phyloP scores from a whole-genome alignment of 1,284 basidiomycete species.

The Ceratobasidium sp. region DNA sequence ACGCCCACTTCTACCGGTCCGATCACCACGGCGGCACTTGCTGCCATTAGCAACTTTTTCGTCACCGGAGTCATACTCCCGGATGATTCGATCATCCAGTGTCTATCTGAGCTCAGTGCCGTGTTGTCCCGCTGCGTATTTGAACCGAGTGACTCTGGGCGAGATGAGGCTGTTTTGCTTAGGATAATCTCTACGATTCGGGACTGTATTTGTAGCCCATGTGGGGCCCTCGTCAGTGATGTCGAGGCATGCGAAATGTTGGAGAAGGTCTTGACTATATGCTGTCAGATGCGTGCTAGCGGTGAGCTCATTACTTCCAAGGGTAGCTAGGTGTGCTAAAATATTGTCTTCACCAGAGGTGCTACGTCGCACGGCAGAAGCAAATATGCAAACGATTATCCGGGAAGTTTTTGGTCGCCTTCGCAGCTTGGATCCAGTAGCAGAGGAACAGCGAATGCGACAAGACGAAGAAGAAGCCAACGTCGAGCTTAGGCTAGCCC shows the following conservation, averaged over 20 bases:
- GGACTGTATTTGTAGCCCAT: constrained; percentile 79
- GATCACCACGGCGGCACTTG: constrained; percentile 90
- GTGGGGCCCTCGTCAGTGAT: constrained; percentile 83
- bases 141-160: constrained; percentile 94
- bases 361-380: constrained; percentile 91
- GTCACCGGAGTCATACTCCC: constrained; percentile 78
- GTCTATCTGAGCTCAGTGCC: constrained; percentile 87
- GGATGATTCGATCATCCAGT: constrained; percentile 68
- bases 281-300: constrained; percentile 95
- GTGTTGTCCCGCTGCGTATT: constrained; percentile 97
- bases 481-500: constrained; percentile 28
- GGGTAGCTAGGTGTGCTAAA: constrained; percentile 14
- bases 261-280: constrained; percentile 97
- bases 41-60: constrained; percentile 90
- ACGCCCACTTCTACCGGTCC: constrained; percentile 94
- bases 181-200: constrained; percentile 93
- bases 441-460: constrained; percentile 75
- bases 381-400: constrained; percentile 91
- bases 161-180: constrained; percentile 95
- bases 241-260: constrained; percentile 98
- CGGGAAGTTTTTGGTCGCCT: constrained; percentile 85
- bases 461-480: constrained; percentile 45
- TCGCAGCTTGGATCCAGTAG: constrained; percentile 71
- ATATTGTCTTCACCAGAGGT: constrained; percentile 70
- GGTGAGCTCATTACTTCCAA: constrained; percentile 67